Evolutionary conservation across 2,329 filamentous ascomycete species (phyloP), one percentile per base, ranked within the genome.

Genomic region (Neopestalotiopsis sp.): DNA sequence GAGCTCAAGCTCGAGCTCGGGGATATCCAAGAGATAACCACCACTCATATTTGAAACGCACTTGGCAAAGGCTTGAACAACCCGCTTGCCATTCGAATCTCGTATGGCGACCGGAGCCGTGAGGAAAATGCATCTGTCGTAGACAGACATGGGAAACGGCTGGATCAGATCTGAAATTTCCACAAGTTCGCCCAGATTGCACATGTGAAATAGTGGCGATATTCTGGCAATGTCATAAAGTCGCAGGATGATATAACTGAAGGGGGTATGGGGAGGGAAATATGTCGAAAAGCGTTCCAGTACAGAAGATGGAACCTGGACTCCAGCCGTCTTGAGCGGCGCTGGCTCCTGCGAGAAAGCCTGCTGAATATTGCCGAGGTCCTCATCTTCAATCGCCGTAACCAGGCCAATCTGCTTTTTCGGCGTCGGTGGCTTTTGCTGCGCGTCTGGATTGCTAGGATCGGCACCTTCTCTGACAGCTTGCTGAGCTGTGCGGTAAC

Each of bases 221-320:
- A 92, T 82, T 34, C 85, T 83, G 2, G 89, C 88, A 9, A 95
- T 85, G 68, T 94, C 91, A 71, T 92, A 86, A 63, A 98, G 84
- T 2, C 92, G 92, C 70, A 91, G 85, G 68, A 98, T 81, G 69
- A 98, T 90, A 76, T 94, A 97, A 71, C 90, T 92, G 73, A 98
- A 92, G 0, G 95, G 94, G 0, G 93, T 95, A 5, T 88, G 87
- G 0, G 90, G 88, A 0, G 95, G 94, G 74, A 97, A 97, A 77
- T 95, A 96, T 2, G 88, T 87, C 1, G 92, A 87, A 76, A 98
- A 96, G 7, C 89, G 87, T 76, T 96, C 89, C 42, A 97, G 83
- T 2, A 94, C 86, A 32, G 86, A 79, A 1, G 89, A 85, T 0
- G 94, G 93, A 4, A 95, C 93, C 63, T 91, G 86, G 49, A 98